Evolutionary conservation across 495 filamentous ascomycete species (phyloP).

Genomic region (Massariosphaeria phaeospora): DNA sequence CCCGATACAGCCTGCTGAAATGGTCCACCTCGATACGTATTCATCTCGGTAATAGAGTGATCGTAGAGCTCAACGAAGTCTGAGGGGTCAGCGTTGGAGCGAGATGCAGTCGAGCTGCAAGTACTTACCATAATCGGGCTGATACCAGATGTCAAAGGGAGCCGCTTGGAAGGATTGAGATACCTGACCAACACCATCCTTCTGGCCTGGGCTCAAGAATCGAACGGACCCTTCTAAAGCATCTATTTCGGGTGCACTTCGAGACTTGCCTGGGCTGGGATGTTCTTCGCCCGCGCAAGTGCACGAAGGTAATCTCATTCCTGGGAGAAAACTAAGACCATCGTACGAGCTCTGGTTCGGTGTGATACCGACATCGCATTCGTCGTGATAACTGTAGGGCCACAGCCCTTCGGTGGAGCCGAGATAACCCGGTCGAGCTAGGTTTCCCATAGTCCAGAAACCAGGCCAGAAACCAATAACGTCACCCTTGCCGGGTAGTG

Average conservation of each 20-base stretch:
- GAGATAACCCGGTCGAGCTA: conserved; percentile 64
- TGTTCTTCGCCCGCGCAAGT: conserved; percentile 63
- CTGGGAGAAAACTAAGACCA: conserved; percentile 64
- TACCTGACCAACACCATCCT: conserved; percentile 52
- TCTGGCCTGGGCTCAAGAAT: conserved; percentile 47
- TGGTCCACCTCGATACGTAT: conserved; percentile 61
- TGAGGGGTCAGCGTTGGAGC: conserved; percentile 22
- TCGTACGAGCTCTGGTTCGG: conserved; percentile 68
- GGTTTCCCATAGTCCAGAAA: conserved; percentile 76
- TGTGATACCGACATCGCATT: conserved; percentile 71
- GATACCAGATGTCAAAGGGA: conserved; percentile 72
- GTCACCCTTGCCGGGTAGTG: conserved; percentile 65
- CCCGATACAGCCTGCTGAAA: conserved; percentile 71
- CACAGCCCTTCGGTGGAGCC: conserved; percentile 70
- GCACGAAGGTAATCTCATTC: conserved; percentile 69
- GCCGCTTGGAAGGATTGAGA: conserved; percentile 72
- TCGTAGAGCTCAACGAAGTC: conserved; percentile 64
- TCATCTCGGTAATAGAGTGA: conserved; percentile 54
- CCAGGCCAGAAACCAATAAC: conserved; percentile 73
- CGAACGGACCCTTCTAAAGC: conserved; percentile 64
- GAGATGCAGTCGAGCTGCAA: background rate
- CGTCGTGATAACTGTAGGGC: conserved; percentile 72
- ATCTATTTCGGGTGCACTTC: conserved; percentile 73
- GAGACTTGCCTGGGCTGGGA: conserved; percentile 63
- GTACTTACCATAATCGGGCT: conserved; percentile 59